Evolutionary conservation across 2,329 filamentous ascomycete species (phyloP).

Genomic region (Epichloe aotearoae): DNA sequence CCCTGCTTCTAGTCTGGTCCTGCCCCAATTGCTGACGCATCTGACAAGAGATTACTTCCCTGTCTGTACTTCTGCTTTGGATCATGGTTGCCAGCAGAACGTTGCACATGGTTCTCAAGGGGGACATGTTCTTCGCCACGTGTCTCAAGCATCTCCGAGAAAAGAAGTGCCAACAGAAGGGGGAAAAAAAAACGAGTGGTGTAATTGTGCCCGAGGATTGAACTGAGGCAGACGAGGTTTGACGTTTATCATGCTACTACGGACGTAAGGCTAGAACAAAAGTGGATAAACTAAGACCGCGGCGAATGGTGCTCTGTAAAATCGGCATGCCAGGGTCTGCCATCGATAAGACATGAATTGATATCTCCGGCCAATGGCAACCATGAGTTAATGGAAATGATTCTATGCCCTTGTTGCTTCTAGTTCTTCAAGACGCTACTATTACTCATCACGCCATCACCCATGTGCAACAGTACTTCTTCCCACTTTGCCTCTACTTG

Average conservation of each 20-base stretch:
- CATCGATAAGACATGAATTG: background rate
- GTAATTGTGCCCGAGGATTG: conserved; percentile 3
- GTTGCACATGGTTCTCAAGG: conserved; percentile 21
- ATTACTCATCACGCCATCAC: background rate
- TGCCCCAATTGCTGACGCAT: background rate
- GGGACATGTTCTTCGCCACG: conserved; percentile 32
- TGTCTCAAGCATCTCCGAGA: conserved; percentile 26
- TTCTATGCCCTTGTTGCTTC: background rate
- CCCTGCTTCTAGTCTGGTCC: background rate
- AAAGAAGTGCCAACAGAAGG: conserved; percentile 14
- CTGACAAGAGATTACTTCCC: conserved; percentile 22
- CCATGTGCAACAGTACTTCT: background rate
- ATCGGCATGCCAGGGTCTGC: background rate
- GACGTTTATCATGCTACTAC: too few species aligned
- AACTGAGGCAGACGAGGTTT: too few species aligned
- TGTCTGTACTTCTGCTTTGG: conserved; percentile 29
- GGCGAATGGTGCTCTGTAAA: background rate
- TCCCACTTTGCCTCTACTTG: conserved; percentile 13
- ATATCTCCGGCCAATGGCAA: background rate
- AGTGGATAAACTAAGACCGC: background rate
- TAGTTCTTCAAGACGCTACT: background rate
- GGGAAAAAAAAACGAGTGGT: conserved; percentile 8
- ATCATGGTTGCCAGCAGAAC: conserved; percentile 27
- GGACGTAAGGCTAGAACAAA: background rate
- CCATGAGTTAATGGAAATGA: background rate